phyloP scores from a whole-genome alignment of 2,329 filamentous ascomycete species.

The Nigrograna mackinnonii region DNA sequence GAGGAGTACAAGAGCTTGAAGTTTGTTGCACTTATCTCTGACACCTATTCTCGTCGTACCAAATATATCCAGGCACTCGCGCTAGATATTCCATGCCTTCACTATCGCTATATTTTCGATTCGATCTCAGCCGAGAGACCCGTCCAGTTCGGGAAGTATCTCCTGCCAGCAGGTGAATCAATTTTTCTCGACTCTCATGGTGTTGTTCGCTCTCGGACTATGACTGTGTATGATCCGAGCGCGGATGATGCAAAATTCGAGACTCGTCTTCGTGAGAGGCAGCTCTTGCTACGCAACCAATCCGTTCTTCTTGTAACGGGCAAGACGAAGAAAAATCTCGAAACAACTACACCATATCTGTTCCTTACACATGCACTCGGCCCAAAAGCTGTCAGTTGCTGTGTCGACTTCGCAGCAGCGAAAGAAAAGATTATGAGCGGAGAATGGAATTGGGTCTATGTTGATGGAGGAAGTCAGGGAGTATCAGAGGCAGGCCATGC shows the following conservation, averaged over 20 bases:
- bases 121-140: constrained; percentile 66
- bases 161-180: constrained; percentile 84
- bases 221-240: constrained; percentile 64
- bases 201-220: constrained; percentile 73
- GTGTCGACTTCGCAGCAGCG: constrained; percentile 68
- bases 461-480: constrained; percentile 60
- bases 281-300: constrained; percentile 65
- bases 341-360: constrained; percentile 71
- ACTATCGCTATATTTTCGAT: constrained; percentile 77
- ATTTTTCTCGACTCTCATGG: constrained; percentile 67
- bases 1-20: constrained; percentile 59
- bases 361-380: constrained; percentile 82
- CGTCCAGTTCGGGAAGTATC: constrained; percentile 77
- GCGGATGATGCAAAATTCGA: constrained; percentile 45
- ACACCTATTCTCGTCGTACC: constrained; percentile 80
- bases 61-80: constrained; percentile 97
- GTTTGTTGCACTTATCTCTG: constrained; percentile 85
- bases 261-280: constrained; percentile 45
- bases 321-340: constrained; percentile 63
- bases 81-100: constrained; percentile 83
- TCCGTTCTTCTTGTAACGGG: constrained; percentile 74
- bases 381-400: constrained; percentile 67
- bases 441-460: constrained; percentile 79
- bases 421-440: constrained; percentile 59
- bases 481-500: not conserved